Evolutionary conservation across 805 yeast species (phyloP).

Genomic region (Yarrowia divulgata): DNA sequence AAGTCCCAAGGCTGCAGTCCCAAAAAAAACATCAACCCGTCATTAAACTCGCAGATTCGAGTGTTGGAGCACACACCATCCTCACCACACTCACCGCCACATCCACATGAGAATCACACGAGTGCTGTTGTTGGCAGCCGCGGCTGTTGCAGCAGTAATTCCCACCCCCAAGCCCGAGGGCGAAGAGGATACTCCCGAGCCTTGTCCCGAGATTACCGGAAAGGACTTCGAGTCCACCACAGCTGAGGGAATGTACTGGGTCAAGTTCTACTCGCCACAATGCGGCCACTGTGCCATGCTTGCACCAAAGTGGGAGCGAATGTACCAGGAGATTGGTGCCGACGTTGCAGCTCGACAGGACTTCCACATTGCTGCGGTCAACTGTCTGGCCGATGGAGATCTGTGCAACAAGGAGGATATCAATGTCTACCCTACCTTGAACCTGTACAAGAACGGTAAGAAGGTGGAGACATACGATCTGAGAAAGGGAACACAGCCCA

Average conservation of each 20-base stretch:
- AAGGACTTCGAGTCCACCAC: conserved; percentile 61
- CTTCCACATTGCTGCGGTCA: conserved; percentile 71
- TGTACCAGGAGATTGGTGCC: conserved; percentile 61
- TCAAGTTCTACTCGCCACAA: conserved; percentile 90
- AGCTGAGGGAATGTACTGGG: conserved; percentile 66
- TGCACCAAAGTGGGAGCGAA: conserved; percentile 82
- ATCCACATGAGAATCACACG: conserved; percentile 25
- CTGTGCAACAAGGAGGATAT: conserved; percentile 75
- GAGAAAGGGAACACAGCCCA: conserved; percentile 35
- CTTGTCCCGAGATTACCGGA: conserved; percentile 50
- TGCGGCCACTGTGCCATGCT: conserved; percentile 81
- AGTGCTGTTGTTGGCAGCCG: conserved; percentile 22
- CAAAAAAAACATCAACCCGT: not conserved
- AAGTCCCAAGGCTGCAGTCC: conserved; percentile 13
- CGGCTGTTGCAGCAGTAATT: conserved; percentile 24
- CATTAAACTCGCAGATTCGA: conserved; percentile 2
- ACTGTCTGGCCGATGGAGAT: conserved; percentile 88
- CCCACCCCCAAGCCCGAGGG: conserved; percentile 13
- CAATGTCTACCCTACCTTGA: conserved; percentile 69
- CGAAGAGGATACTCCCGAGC: not conserved
- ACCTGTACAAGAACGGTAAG: conserved; percentile 60
- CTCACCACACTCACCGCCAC: not conserved
- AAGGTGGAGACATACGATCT: conserved; percentile 44
- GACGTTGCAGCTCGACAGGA: conserved; percentile 54
- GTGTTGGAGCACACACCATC: conserved; percentile 3